Evolutionary conservation across 345 rosid genomes (phyloP).

Genomic region (Rhizophora apiculata): DNA sequence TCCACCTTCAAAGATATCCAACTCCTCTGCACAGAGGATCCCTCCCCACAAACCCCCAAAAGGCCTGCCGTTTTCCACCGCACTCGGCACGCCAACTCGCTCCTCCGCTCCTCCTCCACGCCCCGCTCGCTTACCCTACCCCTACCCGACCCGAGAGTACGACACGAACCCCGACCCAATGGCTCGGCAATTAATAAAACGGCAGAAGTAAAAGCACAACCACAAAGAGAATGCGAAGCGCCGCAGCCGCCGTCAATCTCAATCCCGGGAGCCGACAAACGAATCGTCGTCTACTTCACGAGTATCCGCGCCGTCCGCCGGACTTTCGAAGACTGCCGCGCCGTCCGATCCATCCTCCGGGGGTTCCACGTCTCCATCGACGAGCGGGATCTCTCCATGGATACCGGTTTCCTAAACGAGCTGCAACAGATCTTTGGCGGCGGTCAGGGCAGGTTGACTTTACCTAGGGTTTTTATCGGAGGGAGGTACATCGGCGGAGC

Average conservation of each 20-base stretch:
- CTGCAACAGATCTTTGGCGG: conserved; percentile 40
- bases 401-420: conserved; percentile 50
- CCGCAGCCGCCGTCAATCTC: conserved; percentile 4
- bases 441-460: conserved; percentile 27
- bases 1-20: conserved; percentile 19
- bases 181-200: background rate
- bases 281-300: conserved; percentile 64
- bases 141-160: background rate
- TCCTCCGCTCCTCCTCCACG: conserved; percentile 36
- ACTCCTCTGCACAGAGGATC: conserved; percentile 12
- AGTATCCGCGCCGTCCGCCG: conserved; percentile 67
- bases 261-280: conserved; percentile 31
- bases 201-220: background rate
- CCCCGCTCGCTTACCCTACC: conserved; percentile 1
- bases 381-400: conserved; percentile 82
- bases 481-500: conserved; percentile 85
- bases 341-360: conserved; percentile 54
- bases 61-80: conserved; percentile 57
- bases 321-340: conserved; percentile 70
- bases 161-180: background rate
- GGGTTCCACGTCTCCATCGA: conserved; percentile 51
- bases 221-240: background rate
- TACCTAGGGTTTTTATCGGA: conserved; percentile 80
- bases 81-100: conserved; percentile 41
- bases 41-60: conserved; percentile 20